These are phyloP conservation scores for Clitopilus hobsonii DNA, from an alignment of 768 basidiomycete genomes.

Conservation along the genomic window DNA sequence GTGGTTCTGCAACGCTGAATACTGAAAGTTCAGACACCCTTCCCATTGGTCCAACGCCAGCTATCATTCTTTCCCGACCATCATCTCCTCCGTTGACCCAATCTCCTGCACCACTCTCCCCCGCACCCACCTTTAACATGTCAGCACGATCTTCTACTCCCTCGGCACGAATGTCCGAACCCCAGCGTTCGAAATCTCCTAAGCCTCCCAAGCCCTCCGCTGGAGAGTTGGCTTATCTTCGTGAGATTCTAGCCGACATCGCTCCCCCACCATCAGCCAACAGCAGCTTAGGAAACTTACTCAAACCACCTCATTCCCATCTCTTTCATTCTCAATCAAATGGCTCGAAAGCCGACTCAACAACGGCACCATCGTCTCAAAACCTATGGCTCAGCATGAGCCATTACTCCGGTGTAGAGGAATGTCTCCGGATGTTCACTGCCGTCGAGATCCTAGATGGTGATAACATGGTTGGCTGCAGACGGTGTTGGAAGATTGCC, in stretches of 20 bases:
- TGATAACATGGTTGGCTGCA: conserved; percentile 92
- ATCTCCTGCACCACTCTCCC: background rate
- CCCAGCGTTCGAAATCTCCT: conserved; percentile 34
- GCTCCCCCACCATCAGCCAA: conserved; percentile 31
- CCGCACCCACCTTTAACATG: background rate
- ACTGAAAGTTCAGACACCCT: background rate
- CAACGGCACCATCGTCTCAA: conserved; percentile 12
- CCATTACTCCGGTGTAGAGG: conserved; percentile 61
- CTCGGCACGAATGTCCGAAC: conserved; percentile 9
- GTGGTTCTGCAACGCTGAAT: background rate
- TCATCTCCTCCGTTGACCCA: background rate
- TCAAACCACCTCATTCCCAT: conserved; percentile 27
- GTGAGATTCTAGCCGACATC: conserved; percentile 64
- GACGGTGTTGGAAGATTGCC: conserved; percentile 90
- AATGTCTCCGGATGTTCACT: conserved; percentile 84
- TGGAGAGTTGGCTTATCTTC: conserved; percentile 63
- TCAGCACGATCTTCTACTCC: background rate
- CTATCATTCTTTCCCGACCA: conserved; percentile 1
- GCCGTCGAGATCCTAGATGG: conserved; percentile 91
- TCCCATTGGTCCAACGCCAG: background rate
- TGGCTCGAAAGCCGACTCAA: conserved; percentile 7
- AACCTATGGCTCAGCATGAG: conserved; percentile 42
- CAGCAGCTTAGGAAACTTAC: conserved; percentile 42
- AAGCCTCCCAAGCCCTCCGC: conserved; percentile 50
- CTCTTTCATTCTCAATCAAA: conserved; percentile 1